Conservation (phyloP, 176 grass and related monocot genomes). For the Oryza rufipogon region DNA sequence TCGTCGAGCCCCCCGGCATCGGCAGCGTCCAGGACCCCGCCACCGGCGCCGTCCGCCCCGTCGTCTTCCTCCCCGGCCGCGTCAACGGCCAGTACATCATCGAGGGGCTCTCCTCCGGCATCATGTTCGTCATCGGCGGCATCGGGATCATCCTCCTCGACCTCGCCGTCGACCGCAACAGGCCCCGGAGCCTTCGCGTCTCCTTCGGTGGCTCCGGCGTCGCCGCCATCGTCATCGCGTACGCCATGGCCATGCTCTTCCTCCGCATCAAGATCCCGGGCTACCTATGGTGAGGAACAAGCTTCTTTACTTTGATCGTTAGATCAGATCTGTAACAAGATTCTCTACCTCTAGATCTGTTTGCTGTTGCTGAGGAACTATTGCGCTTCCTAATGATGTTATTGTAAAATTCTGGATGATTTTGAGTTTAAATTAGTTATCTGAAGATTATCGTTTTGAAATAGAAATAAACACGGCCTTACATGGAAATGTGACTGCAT, state of each 20-base stretch:
- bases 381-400: constrained; percentile 33
- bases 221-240: constrained; percentile 61
- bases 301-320: constrained; percentile 11
- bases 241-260: constrained; percentile 93
- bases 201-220: constrained; percentile 71
- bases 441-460: constrained; percentile 38
- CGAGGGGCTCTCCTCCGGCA: constrained; percentile 94
- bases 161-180: constrained; percentile 77
- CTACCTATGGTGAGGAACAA: constrained; percentile 75
- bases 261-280: constrained; percentile 88
- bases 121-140: constrained; percentile 95
- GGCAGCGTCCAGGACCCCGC: constrained; percentile 78
- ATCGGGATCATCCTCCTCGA: constrained; percentile 87
- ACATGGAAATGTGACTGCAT: background rate
- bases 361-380: constrained; percentile 26
- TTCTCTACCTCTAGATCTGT: constrained; percentile 28
- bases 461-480: background rate
- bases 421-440: constrained; percentile 14
- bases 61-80: constrained; percentile 87
- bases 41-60: constrained; percentile 79
- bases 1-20: constrained; percentile 92
- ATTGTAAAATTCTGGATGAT: constrained; percentile 27
- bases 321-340: constrained; percentile 35
- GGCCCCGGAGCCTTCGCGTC: constrained; percentile 72
- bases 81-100: constrained; percentile 99